Percentiles rank a stretch among this genome's conserved stretches.
These are phyloP conservation scores for Candida ponderosae DNA, from an alignment of 805 yeast species.

Conservation along the genomic window DNA sequence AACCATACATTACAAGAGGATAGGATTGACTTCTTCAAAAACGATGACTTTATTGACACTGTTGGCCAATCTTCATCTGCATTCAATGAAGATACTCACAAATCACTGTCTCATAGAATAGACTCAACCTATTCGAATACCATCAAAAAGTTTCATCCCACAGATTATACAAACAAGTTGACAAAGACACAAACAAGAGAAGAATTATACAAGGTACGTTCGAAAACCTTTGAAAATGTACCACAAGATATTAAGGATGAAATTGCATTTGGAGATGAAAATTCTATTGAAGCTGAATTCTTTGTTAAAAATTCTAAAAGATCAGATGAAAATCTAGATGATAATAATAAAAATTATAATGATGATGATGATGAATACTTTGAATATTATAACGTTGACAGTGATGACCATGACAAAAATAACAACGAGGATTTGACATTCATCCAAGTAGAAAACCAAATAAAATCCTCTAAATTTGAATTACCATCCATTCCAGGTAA, in stretches of 20 bases:
- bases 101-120: too few species aligned
- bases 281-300: slow-evolving; percentile 13
- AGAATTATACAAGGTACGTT: not conserved
- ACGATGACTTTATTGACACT: too few species aligned
- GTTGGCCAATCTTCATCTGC: too few species aligned
- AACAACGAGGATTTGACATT: not conserved
- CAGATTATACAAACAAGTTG: too few species aligned
- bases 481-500: slow-evolving; percentile 13
- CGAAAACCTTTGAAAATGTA: not conserved
- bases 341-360: too few species aligned
- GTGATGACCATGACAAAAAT: not conserved
- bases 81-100: too few species aligned
- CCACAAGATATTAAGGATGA: slow-evolving; percentile 1
- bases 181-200: not conserved
- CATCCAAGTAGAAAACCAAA: not conserved
- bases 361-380: not conserved
- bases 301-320: slow-evolving; percentile 1
- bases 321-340: not conserved
- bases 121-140: too few species aligned
- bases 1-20: too few species aligned
- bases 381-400: not conserved
- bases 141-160: too few species aligned
- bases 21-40: too few species aligned
- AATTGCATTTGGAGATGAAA: slow-evolving; percentile 16
- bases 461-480: slow-evolving; percentile 1